Evolutionary conservation across 257 asterid genomes (phyloP).

Genomic region (Rubia yunnanensis): DNA sequence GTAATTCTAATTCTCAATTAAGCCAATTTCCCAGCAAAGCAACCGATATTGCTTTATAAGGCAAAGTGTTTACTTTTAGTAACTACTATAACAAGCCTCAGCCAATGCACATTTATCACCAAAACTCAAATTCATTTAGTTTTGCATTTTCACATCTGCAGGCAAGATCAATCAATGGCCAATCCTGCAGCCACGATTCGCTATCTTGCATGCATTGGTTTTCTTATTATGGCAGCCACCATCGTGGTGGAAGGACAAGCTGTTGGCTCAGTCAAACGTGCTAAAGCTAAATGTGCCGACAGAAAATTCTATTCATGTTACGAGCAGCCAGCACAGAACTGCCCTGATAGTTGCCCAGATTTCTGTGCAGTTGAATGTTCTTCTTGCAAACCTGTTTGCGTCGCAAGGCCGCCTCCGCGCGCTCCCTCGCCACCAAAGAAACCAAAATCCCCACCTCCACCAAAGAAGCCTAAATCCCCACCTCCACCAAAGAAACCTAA

Average conservation of each 20-base stretch:
- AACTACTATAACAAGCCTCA: background rate
- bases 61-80: slow-evolving; percentile 7
- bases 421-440: slow-evolving; percentile 7
- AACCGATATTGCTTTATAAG: background rate
- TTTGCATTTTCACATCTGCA: too few relatives aligned
- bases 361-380: slow-evolving; percentile 40
- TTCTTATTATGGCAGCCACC: slow-evolving; percentile 18
- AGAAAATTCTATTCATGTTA: slow-evolving; percentile 28
- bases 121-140: background rate
- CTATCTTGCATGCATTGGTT: slow-evolving; percentile 22
- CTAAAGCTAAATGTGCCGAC: slow-evolving; percentile 47
- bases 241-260: slow-evolving; percentile 27
- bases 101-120: background rate
- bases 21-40: background rate
- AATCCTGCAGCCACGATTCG: slow-evolving; percentile 4
- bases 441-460: background rate
- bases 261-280: slow-evolving; percentile 13
- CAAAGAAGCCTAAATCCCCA: background rate
- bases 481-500: slow-evolving; percentile 1
- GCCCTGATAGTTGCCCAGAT: slow-evolving; percentile 42
- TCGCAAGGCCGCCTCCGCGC: slow-evolving; percentile 10
- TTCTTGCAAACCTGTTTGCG: slow-evolving; percentile 38
- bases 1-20: background rate
- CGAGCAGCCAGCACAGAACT: slow-evolving; percentile 19
- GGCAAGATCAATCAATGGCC: too few relatives aligned